phyloP scores from a whole-genome alignment of 495 filamentous ascomycete genomes.

The Penicillium verhagenii region DNA sequence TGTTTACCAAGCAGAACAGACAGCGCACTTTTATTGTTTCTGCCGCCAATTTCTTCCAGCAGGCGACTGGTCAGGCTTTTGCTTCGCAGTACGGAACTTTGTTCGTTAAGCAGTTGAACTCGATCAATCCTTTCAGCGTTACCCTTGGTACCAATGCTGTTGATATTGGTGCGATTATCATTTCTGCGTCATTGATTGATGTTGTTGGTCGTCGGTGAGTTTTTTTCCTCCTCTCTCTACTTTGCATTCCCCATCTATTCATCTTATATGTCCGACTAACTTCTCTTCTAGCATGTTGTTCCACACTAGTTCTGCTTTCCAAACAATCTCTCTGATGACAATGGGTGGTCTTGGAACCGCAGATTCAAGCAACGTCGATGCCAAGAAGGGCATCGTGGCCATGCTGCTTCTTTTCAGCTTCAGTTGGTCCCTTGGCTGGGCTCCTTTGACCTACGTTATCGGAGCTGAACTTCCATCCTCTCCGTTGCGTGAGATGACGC shows the following conservation, averaged over 20 bases:
- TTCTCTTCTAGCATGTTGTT: constrained; percentile 9
- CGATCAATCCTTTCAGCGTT: constrained; percentile 34
- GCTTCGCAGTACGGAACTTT: constrained; percentile 31
- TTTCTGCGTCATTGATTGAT: constrained; percentile 9
- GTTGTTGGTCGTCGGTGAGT: constrained; percentile 15
- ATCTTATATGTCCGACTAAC: not conserved
- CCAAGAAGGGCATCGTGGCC: constrained; percentile 20
- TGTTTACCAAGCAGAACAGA: constrained; percentile 27
- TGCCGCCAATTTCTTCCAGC: constrained; percentile 32
- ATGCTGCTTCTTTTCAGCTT: constrained; percentile 21
- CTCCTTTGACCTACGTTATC: constrained; percentile 20
- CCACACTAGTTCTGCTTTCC: constrained; percentile 13
- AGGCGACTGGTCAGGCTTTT: constrained; percentile 35
- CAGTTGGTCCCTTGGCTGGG: constrained; percentile 24
- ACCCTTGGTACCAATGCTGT: constrained; percentile 17
- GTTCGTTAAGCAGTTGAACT: constrained; percentile 33
- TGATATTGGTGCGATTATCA: constrained; percentile 14
- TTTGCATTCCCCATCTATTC: too few relatives aligned
- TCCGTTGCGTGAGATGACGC: constrained; percentile 20
- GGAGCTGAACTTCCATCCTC: constrained; percentile 21
- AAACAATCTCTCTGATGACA: constrained; percentile 17
- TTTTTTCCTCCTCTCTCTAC: not conserved
- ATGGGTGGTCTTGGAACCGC: constrained; percentile 22
- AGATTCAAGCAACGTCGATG: constrained; percentile 7
- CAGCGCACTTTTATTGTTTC: constrained; percentile 33